Evolutionary conservation across 495 filamentous ascomycete genomes (phyloP), one percentile per base, ranked within the genome.

Genomic region (Tetracladium setigerum): DNA sequence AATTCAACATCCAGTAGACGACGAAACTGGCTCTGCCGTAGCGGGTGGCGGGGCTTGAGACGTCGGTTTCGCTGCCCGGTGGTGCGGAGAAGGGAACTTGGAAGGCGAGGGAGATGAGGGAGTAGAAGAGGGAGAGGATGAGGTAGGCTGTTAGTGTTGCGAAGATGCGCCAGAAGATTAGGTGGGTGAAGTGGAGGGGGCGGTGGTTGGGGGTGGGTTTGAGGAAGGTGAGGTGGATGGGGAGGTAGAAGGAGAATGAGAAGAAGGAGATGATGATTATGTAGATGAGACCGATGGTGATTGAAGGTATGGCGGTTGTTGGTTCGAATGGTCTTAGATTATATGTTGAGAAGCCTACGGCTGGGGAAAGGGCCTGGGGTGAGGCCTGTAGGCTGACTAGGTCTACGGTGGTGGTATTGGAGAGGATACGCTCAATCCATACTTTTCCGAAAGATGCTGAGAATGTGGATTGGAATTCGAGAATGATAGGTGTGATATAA

Each of bases 1-100:
- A 86, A 52, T 86, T 87, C 14, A 85, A 61, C 82, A 86, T 85
- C 82, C 82, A 86, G 57, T 83, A 86, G 0, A 86, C 79, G 0
- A 76, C 62, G 44, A 87, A 86, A 0, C 76, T 81, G 12, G 68
- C 81, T 15, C 67, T 60, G 2, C 73, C 71, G 58, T 84, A 86
- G 0, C 74, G 77, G 34, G 80, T 79, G 0, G 78, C 60, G 35
- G 73, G 70, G 19, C 52, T 55, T 0, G 71, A 68, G 7, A 71
- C 56, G 2, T 69, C 47, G 5, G 66, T 70, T n/a, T 65, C 57
- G 11, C 72, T 64, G 1, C 67, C 73, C 0, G 66, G 59, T 10
- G 49, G 47, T 46, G 70, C 73, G 6, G 54, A 62, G 53, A 86
- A 84, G 1, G 80, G 77, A 46, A 86, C 77, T 40, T 79, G 72